These are phyloP conservation scores for Neoarthrinium moseri DNA, from an alignment of 2,329 filamentous ascomycete species.

Conservation along the genomic window DNA sequence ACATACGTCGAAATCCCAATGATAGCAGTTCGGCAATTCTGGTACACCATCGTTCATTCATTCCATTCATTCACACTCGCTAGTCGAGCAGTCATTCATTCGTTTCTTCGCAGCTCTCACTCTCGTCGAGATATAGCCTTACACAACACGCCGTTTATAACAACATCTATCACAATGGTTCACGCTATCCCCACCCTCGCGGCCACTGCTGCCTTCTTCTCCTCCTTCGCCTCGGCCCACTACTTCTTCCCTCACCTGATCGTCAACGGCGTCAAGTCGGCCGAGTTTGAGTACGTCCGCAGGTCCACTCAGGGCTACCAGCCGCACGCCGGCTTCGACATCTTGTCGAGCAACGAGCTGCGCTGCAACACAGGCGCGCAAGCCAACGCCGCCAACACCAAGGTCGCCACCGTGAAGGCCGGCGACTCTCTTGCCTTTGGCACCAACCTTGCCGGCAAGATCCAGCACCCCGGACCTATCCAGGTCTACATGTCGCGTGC, in stretches of 20 bases:
- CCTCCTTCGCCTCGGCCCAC: no score
- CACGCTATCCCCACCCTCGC: no score
- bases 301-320: not conserved
- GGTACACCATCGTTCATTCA: no score
- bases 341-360: not conserved
- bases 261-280: not conserved
- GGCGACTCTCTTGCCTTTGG: not conserved
- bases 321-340: not conserved
- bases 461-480: not conserved
- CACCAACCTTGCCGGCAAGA: not conserved
- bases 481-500: not conserved
- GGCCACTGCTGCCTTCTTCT: no score
- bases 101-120: no score
- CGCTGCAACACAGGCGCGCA: not conserved
- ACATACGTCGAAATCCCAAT: no score
- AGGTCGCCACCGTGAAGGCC: not conserved
- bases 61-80: no score
- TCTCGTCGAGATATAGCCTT: no score
- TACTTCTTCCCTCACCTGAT: not conserved
- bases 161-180: no score
- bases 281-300: not conserved
- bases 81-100: no score
- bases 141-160: no score
- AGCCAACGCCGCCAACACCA: not conserved
- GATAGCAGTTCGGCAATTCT: no score